Conservation (phyloP, 1,284 basidiomycete species). For the Cutaneotrichosporon daszewskae region DNA sequence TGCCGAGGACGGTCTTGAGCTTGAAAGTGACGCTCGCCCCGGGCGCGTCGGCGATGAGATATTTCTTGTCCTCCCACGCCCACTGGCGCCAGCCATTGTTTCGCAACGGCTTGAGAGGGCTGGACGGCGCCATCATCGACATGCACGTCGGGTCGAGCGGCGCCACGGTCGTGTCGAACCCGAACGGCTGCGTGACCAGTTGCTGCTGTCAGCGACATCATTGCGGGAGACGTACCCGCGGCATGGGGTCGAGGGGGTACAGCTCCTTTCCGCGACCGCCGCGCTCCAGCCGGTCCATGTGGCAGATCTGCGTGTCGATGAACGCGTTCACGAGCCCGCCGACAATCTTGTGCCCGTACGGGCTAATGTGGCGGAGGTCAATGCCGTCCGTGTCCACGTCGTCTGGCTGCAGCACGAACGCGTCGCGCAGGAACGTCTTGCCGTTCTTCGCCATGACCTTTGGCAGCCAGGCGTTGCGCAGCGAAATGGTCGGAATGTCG, state of each 20-base stretch:
- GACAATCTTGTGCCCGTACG: constrained; percentile 23
- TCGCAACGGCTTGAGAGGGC: constrained; percentile 23
- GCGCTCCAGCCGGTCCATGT: constrained; percentile 33
- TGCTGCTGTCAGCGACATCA: too few relatives aligned
- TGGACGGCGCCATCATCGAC: too few relatives aligned
- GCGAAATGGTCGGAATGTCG: constrained; percentile 36
- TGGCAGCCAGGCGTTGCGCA: constrained; percentile 31
- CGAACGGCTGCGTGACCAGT: too few relatives aligned
- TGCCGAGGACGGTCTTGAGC: constrained; percentile 22
- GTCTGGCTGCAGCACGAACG: constrained; percentile 14
- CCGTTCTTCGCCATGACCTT: constrained; percentile 15
- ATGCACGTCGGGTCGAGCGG: too few relatives aligned
- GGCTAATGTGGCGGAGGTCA: constrained; percentile 32
- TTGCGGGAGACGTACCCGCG: too few relatives aligned
- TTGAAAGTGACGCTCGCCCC: constrained; percentile 33
- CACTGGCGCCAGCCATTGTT: constrained; percentile 37
- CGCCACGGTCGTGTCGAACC: too few relatives aligned
- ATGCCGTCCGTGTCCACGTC: constrained; percentile 10
- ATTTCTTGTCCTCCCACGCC: constrained; percentile 33
- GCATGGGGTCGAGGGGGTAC: constrained; percentile 25
- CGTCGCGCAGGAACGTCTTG: constrained; percentile 17
- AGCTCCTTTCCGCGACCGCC: constrained; percentile 17
- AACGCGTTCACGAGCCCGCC: constrained; percentile 35
- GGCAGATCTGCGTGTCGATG: constrained; percentile 37
- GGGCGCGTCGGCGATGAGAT: constrained; percentile 32